Evolutionary conservation across 1,284 basidiomycete species (phyloP), one percentile per base, ranked within the genome.

Genomic region (Tetrapyrgos nigripes): DNA sequence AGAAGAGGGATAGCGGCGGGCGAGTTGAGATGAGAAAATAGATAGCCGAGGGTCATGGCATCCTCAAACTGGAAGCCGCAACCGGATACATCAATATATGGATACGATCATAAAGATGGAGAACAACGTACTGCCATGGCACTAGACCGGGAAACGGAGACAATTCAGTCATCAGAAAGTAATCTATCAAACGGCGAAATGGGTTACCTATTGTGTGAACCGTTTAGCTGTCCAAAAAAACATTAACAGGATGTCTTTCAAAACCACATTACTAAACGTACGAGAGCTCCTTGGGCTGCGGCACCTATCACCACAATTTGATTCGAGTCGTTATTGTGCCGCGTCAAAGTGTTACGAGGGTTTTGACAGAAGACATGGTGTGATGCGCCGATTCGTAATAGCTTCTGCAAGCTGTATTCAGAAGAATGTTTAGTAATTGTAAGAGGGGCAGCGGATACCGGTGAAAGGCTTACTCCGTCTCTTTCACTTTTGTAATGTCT

Each of bases 251-350:
- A 43, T 2, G 26, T 10, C n/a, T 5, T 17, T n/a, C 13, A 31
- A 27, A 19, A n/a, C 13, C 14, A 23, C 14, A 14, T 19, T 21
- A 19, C 4, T 11, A n/a, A n/a, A 55, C 64, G 43, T 37, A 64
- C 62, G 17, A 62, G 55, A 3, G 55, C 52, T n/a, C 58, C 45
- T 55, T 66, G 63, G 2, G 63, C 65, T 14, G 65, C 63, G 49
- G 64, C 65, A 28, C 65, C 65, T 11, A 66, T 60, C 14, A 63
- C 29, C 9, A 64, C 59, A 17, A 62, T 29, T 10, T 50, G 35
- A 19, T 54, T 46, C 3, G 45, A n/a, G 2, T 37, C 19, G n/a
- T 63, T 43, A 9, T 54, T 43, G 13, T 62, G 48, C 21, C 54
- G 45, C 14, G 50, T 28, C 4, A 62, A 40, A 53, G 26, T 28